A percentile compares a stretch with the other conserved stretches of the same genome.
Evolutionary conservation across 148 eudicot species (phyloP).

Genomic region (Heliosperma pusillum): DNA sequence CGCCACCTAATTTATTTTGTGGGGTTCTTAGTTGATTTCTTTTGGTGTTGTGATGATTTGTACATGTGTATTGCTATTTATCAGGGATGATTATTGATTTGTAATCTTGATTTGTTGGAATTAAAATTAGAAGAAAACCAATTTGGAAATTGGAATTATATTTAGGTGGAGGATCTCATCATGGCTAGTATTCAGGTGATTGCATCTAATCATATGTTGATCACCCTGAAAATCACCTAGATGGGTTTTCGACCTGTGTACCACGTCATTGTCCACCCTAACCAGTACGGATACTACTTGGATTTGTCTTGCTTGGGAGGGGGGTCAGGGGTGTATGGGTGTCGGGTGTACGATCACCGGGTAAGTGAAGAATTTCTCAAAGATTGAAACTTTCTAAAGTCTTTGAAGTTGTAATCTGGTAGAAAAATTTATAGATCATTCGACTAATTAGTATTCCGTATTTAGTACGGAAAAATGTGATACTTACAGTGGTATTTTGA

Average conservation of each 20-base stretch:
- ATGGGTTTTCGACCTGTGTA: no score
- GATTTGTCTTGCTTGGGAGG: not conserved
- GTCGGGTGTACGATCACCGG: no score
- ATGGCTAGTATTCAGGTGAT: constrained; percentile 32
- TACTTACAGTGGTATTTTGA: no score
- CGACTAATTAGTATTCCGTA: not conserved
- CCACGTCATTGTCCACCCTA: not conserved
- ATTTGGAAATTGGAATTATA: constrained; percentile 8
- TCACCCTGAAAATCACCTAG: no score
- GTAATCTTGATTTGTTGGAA: not conserved
- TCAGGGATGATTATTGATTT: not conserved
- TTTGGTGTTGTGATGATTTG: not conserved
- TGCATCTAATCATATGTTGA: not conserved
- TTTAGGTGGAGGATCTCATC: constrained; percentile 5
- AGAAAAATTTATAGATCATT: not conserved
- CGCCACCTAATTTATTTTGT: not conserved
- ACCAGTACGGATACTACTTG: not conserved
- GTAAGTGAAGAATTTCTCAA: not conserved
- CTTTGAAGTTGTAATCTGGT: not conserved
- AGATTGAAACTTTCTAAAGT: no score
- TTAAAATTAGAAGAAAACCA: constrained; percentile 3
- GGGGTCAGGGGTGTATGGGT: no score
- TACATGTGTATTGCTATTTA: not conserved
- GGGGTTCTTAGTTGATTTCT: not conserved
- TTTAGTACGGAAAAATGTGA: not conserved